Evolutionary conservation across 305 asterid genomes (phyloP).

Genomic region (Fraxinus dipetala): DNA sequence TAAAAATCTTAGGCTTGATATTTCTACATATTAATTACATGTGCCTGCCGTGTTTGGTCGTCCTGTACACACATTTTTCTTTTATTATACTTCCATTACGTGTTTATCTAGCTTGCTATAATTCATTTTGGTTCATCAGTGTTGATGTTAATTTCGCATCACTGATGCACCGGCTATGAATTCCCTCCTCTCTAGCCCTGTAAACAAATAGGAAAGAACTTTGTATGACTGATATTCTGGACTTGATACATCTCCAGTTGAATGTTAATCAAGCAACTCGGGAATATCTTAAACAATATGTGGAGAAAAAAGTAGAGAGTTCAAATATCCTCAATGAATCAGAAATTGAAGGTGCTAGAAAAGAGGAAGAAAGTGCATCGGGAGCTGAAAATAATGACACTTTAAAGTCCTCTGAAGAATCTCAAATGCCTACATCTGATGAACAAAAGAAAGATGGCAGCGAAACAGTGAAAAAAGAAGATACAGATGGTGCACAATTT

Average conservation of each 20-base stretch:
- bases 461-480: constrained; percentile 47
- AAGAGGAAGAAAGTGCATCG: constrained; percentile 46
- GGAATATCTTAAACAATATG: constrained; percentile 71
- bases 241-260: constrained; percentile 52
- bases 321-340: constrained; percentile 43
- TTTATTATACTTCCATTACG: not conserved
- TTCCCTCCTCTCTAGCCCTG: not conserved
- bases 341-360: constrained; percentile 46
- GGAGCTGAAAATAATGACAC: constrained; percentile 49
- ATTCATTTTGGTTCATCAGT: constrained; percentile 1
- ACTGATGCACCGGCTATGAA: not conserved
- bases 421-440: constrained; percentile 44
- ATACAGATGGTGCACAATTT: constrained; percentile 50
- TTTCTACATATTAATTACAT: constrained; percentile 4
- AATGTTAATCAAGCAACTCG: constrained; percentile 76
- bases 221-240: constrained; percentile 32
- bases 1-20: constrained; percentile 10
- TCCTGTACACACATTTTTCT: not conserved
- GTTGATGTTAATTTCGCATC: not conserved
- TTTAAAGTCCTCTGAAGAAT: constrained; percentile 40
- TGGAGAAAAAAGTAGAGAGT: constrained; percentile 62
- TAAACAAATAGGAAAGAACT: not conserved
- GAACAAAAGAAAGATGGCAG: constrained; percentile 47
- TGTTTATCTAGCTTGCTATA: not conserved
- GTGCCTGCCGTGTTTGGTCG: not conserved